Base-by-base conservation (phyloP, 257 asterid species). In the Ballota nigra region DNA sequence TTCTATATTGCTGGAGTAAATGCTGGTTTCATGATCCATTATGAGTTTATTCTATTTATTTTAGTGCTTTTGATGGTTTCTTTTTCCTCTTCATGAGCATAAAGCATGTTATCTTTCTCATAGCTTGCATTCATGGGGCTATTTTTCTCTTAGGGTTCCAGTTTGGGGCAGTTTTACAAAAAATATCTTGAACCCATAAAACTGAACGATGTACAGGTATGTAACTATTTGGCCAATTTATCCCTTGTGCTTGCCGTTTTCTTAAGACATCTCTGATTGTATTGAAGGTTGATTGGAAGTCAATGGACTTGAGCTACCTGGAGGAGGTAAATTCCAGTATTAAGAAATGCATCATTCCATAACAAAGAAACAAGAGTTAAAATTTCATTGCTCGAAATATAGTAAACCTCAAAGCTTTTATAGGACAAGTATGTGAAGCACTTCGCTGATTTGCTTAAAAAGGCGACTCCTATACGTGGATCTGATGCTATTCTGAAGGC, bases 161-260 rank as follows among this genome's bases (percentile, higher is more conserved):
- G 99, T 76, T 72, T 95, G 96, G 98, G 99, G 76, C 99, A 92
- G 82, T 95, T 92, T 80, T 95, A 89, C 84, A 80, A 79, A 73
- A 93, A 89, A 51, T 95, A 92, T 88, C 99, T 95, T 22, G 92
- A 90, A 82, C 97, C 98, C 72, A 95, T 95, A 79, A 95, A 87
- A 74, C 92, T 92, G 86, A 95, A 95, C 56, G 92, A 89, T 66
- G 88, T 88, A 79, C 89, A 87, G 96, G 99, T 87, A 82, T 67
- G 83, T 55, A 62, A 76, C 72, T 47, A 22, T 43, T 41, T 58
- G 58, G 55, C 63, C 74, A 31, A 52, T 68, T 7, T 53, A 36
- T 60, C 63, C 66, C 68, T 62, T 63, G 60, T 70, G 38, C 63
- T 72, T 75, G 64, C 51, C 47, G 62, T 75, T 81, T 51, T 69